Evolutionary conservation across 2,329 filamentous ascomycete species (phyloP).

Genomic region (Exophiala calicioides): DNA sequence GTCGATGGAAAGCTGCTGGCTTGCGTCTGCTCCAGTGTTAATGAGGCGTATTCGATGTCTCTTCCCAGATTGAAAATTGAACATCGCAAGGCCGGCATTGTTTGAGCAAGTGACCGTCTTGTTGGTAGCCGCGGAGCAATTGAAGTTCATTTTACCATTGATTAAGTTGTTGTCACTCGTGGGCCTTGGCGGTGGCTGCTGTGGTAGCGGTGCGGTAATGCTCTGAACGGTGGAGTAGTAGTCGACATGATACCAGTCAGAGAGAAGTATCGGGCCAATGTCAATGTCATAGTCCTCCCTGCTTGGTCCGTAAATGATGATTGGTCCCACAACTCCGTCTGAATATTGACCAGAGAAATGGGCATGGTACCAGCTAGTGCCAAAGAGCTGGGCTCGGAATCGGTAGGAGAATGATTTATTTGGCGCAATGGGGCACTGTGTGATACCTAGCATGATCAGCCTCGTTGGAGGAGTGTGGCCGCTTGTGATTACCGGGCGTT

Average conservation of each 20-base stretch:
- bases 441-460: constrained; percentile 36
- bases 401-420: constrained; percentile 57
- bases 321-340: constrained; percentile 7
- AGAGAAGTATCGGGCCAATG: constrained; percentile 3
- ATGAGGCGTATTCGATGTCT: constrained; percentile 43
- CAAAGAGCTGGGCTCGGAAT: constrained; percentile 58
- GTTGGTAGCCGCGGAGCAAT: constrained; percentile 22
- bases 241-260: constrained; percentile 1
- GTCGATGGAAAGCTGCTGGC: constrained; percentile 51
- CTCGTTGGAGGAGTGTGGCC: background rate
- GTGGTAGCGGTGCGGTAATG: constrained; percentile 8
- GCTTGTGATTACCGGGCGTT: constrained; percentile 38
- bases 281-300: constrained; percentile 8
- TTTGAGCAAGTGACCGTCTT: constrained; percentile 14
- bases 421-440: constrained; percentile 54
- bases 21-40: constrained; percentile 40
- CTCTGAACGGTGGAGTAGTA: constrained; percentile 2
- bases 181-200: constrained; percentile 6
- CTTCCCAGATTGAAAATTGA: constrained; percentile 15
- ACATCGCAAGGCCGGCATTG: constrained; percentile 26
- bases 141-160: constrained; percentile 29
- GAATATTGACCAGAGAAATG: too few relatives aligned
- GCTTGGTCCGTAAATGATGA: constrained; percentile 10
- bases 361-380: constrained; percentile 61
- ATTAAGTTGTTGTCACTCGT: constrained; percentile 28